Conservation (phyloP, 352 stramenopile species). For the Pythium dissimile region DNA sequence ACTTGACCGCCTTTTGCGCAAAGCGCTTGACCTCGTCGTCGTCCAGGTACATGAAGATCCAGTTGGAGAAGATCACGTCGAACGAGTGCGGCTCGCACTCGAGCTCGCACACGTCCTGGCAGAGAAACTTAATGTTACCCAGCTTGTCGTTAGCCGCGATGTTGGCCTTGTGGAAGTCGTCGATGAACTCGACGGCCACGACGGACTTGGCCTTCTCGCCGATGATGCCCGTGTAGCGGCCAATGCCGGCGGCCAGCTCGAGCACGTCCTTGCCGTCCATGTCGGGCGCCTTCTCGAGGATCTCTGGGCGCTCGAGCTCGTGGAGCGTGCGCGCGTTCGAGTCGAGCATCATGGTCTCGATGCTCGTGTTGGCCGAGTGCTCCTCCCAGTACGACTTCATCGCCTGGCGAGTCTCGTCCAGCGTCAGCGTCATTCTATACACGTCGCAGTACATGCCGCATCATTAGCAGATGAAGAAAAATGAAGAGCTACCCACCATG, state of each 20-base stretch:
- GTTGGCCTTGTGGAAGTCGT: constrained; percentile 60
- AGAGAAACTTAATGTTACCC: constrained; percentile 61
- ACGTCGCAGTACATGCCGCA: background rate
- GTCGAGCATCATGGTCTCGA: constrained; percentile 87
- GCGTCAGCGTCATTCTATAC: constrained; percentile 38
- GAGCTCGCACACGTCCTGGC: constrained; percentile 63
- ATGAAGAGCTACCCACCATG: background rate
- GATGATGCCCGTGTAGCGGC: constrained; percentile 35
- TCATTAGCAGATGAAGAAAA: background rate
- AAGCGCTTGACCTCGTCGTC: constrained; percentile 28
- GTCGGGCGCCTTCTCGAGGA: constrained; percentile 60
- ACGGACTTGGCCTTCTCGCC: constrained; percentile 23
- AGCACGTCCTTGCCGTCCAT: constrained; percentile 36
- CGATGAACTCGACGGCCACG: constrained; percentile 27
- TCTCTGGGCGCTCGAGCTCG: constrained; percentile 74
- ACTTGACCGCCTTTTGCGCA: constrained; percentile 26
- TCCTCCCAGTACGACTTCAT: constrained; percentile 86
- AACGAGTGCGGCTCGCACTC: constrained; percentile 45
- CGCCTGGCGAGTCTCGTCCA: constrained; percentile 45
- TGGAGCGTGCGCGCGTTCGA: constrained; percentile 71
- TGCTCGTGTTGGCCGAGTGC: constrained; percentile 58
- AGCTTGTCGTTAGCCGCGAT: constrained; percentile 34
- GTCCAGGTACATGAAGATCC: constrained; percentile 30
- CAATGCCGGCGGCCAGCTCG: constrained; percentile 26
- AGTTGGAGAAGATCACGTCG: constrained; percentile 36